A percentile compares a stretch with the other conserved stretches of the same genome.
Evolutionary conservation across 768 basidiomycete genomes (phyloP).

Genomic region (Pholiota molesta): DNA sequence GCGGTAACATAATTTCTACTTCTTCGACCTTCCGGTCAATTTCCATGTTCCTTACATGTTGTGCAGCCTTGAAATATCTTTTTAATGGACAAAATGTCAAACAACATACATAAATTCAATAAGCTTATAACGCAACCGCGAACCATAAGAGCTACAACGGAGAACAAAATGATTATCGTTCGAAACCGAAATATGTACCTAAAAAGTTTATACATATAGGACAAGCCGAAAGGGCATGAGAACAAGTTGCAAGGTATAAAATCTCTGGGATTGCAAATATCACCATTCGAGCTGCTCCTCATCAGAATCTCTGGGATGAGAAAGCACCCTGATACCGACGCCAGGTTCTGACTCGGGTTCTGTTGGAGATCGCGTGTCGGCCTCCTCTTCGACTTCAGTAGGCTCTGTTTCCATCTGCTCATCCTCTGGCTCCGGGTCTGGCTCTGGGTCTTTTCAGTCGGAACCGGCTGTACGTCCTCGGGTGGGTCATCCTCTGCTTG

Average conservation of each 20-base stretch:
- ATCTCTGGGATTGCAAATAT: background rate
- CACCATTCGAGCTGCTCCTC: slow-evolving; percentile 27
- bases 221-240: background rate
- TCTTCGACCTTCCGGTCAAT: background rate
- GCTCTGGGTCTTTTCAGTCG: background rate
- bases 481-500: background rate
- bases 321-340: slow-evolving; percentile 19
- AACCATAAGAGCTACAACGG: background rate
- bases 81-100: background rate
- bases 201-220: background rate
- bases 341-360: slow-evolving; percentile 15
- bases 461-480: background rate
- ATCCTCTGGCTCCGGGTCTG: background rate
- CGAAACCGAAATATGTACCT: background rate
- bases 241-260: background rate
- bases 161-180: background rate
- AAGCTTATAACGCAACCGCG: slow-evolving; percentile 10
- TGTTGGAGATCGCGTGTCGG: slow-evolving; percentile 5
- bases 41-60: background rate
- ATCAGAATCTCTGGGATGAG: slow-evolving; percentile 17
- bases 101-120: slow-evolving; percentile 23
- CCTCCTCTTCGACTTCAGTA: slow-evolving; percentile 10
- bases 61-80: slow-evolving; percentile 1
- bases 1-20: background rate
- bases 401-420: slow-evolving; percentile 7